Percentiles rank a stretch among this genome's conserved stretches.
These are phyloP conservation scores for Plasmodium cynomolgi DNA, from an alignment of 169 alveolate genomes.

Conservation along the genomic window DNA sequence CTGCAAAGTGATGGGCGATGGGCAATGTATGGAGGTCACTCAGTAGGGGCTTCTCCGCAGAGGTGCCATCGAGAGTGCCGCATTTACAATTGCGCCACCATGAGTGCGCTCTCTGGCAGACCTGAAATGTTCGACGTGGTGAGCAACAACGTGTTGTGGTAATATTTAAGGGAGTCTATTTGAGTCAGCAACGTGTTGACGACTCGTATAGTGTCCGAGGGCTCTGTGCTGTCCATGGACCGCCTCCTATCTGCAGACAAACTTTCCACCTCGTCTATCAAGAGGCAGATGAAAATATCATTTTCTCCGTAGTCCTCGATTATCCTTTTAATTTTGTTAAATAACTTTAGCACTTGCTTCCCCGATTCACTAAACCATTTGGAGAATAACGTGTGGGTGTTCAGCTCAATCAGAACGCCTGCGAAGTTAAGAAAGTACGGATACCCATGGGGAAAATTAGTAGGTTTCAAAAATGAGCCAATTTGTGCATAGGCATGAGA, in stretches of 20 bases:
- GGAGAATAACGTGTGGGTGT: constrained; percentile 85
- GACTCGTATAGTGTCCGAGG: constrained; percentile 86
- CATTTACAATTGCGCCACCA: not conserved
- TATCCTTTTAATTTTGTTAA: constrained; percentile 75
- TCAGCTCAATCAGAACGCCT: constrained; percentile 80
- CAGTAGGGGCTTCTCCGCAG: not conserved
- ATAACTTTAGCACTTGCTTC: constrained; percentile 82
- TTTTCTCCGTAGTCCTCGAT: constrained; percentile 78
- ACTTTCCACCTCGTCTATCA: constrained; percentile 88
- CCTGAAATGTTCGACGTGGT: constrained; percentile 88
- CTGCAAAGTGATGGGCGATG: constrained; percentile 40
- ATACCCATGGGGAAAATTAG: not conserved
- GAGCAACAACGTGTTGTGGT: constrained; percentile 81
- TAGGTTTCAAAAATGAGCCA: not conserved
- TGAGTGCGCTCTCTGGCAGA: not conserved
- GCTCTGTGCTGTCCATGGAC: constrained; percentile 83
- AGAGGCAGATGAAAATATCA: constrained; percentile 76
- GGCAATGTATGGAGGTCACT: not conserved
- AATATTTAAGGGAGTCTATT: constrained; percentile 80
- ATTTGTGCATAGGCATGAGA: not conserved
- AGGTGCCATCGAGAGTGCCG: not conserved
- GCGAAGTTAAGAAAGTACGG: not conserved
- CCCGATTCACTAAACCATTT: constrained; percentile 89
- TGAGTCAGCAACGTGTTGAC: constrained; percentile 88
- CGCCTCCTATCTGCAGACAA: constrained; percentile 83